phyloP scores from a whole-genome alignment of 805 yeast species.

The Candida easanensis region DNA sequence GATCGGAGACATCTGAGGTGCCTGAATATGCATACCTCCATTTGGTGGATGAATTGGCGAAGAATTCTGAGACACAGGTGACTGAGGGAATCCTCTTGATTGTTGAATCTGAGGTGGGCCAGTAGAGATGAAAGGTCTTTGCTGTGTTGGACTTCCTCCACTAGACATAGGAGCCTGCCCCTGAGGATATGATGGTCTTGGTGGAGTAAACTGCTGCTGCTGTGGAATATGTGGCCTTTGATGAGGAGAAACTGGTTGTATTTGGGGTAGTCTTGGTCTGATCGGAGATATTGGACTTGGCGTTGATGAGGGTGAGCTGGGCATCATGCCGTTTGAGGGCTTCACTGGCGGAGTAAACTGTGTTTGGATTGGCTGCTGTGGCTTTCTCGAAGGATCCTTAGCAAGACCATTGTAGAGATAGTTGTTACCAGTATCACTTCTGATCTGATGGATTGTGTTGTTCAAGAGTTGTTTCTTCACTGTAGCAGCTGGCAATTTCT shows the following conservation, averaged over 20 bases:
- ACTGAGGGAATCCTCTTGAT: background rate
- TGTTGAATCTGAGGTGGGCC: constrained; percentile 1
- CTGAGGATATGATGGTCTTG: constrained; percentile 3
- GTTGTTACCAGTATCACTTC: constrained; percentile 17
- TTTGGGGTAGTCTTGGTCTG: constrained; percentile 9
- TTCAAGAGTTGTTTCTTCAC: constrained; percentile 24
- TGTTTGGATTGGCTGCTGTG: constrained; percentile 1
- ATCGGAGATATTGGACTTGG: constrained; percentile 4
- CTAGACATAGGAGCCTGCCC: background rate
- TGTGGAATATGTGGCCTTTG: constrained; percentile 5
- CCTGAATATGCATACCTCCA: too few relatives aligned
- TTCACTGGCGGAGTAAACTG: constrained; percentile 7
- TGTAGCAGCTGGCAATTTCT: constrained; percentile 23
- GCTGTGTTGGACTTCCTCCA: constrained; percentile 2
- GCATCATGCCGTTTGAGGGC: constrained; percentile 3
- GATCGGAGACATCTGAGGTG: background rate
- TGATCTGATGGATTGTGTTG: constrained; percentile 26
- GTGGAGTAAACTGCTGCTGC: constrained; percentile 6
- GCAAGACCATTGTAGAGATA: constrained; percentile 8
- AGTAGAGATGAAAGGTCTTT: constrained; percentile 1
- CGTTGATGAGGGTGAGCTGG: background rate
- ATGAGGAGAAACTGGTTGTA: constrained; percentile 3
- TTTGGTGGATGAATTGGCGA: too few relatives aligned
- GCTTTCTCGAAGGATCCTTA: constrained; percentile 3
- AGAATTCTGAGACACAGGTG: constrained; percentile 1